Evolutionary conservation across 2,329 filamentous ascomycete species (phyloP).

Genomic region (Tothia fuscella): DNA sequence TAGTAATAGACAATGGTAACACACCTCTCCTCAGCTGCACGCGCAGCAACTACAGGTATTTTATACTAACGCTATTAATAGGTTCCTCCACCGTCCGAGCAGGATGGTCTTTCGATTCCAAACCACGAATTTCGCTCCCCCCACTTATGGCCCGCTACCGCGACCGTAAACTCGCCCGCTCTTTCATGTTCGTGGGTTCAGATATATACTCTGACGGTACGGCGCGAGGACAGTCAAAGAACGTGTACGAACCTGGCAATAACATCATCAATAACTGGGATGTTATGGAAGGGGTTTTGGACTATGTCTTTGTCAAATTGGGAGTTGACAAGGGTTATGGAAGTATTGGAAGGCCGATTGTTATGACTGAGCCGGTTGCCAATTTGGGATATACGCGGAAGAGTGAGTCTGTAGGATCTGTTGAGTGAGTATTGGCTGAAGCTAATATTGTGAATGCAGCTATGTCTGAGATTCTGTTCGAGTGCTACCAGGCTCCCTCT

Average conservation of each 20-base stretch:
- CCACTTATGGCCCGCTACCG: constrained; percentile 92
- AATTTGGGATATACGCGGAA: constrained; percentile 81
- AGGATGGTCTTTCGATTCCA: constrained; percentile 85
- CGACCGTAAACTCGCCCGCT: constrained; percentile 84
- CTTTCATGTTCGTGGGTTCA: constrained; percentile 80
- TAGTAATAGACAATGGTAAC: constrained; percentile 95
- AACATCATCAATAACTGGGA: constrained; percentile 97
- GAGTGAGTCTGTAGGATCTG: constrained; percentile 44
- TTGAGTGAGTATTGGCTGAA: not conserved
- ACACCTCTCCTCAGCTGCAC: not conserved
- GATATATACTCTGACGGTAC: constrained; percentile 95
- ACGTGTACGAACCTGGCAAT: constrained; percentile 80
- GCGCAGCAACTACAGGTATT: constrained; percentile 1
- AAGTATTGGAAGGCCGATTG: constrained; percentile 69
- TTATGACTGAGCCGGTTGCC: constrained; percentile 92
- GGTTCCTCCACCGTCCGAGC: constrained; percentile 82
- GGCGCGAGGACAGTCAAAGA: constrained; percentile 77
- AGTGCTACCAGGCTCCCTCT: constrained; percentile 84
- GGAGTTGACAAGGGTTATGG: constrained; percentile 64
- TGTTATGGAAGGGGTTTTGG: constrained; percentile 85
- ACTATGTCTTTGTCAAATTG: constrained; percentile 90
- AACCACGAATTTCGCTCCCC: constrained; percentile 68
- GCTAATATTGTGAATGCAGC: constrained; percentile 37
- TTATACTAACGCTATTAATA: constrained; percentile 26
- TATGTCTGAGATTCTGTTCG: constrained; percentile 96